Percentiles rank a stretch among this genome's conserved stretches.
Conservation (phyloP, 805 yeast species). For the Teunomyces cretensis region DNA sequence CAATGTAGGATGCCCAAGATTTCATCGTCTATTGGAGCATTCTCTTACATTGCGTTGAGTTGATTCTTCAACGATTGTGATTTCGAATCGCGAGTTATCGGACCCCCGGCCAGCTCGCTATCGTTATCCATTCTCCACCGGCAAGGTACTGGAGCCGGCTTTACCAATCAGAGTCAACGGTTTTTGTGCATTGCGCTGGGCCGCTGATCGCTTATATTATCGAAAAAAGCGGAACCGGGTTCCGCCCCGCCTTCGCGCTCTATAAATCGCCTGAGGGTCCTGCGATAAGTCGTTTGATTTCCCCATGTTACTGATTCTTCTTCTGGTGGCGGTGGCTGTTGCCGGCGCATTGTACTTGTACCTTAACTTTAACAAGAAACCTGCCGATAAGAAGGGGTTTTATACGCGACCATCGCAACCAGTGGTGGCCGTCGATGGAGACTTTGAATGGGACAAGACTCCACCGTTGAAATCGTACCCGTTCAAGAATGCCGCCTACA, state of each 20-base stretch:
- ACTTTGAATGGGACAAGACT: constrained; percentile 27
- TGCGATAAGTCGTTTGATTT: neutral
- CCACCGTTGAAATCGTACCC: constrained; percentile 40
- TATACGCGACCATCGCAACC: neutral
- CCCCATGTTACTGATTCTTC: neutral
- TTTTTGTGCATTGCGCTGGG: neutral
- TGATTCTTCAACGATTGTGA: too few species aligned
- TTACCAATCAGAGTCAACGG: too few species aligned
- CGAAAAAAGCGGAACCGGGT: neutral
- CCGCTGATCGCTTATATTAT: neutral
- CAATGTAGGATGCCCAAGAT: too few species aligned
- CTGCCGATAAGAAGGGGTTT: neutral
- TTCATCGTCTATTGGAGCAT: too few species aligned
- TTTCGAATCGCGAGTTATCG: too few species aligned
- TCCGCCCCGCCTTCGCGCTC: neutral
- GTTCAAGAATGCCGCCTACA: constrained; percentile 59
- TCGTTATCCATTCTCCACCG: too few species aligned
- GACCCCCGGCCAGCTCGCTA: too few species aligned
- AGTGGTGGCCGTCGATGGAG: constrained; percentile 15
- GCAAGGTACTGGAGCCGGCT: too few species aligned
- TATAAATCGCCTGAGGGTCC: neutral
- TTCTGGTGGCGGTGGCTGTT: neutral
- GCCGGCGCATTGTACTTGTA: neutral
- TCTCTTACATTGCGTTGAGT: too few species aligned
- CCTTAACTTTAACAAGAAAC: neutral